These are phyloP conservation scores for Backusella australiensis DNA, from an alignment of 192 early-diverging fungal genomes.

Conservation along the genomic window DNA sequence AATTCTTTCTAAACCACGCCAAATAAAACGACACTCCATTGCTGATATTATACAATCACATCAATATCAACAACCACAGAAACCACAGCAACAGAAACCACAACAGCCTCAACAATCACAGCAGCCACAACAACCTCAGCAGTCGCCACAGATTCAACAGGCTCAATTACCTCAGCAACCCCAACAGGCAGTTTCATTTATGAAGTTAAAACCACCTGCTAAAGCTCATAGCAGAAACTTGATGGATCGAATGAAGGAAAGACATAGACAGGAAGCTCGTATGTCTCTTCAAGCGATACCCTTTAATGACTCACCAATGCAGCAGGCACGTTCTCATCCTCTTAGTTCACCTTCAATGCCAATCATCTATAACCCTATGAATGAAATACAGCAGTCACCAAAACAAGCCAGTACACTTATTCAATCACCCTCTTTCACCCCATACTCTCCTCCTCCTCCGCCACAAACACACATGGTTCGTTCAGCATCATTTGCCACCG, in stretches of 20 bases:
- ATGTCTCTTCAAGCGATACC: not conserved
- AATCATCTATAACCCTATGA: conserved; percentile 7
- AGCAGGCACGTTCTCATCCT: not conserved
- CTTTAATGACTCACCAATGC: not conserved
- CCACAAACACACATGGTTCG: not conserved
- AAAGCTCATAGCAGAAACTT: not conserved
- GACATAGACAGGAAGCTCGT: conserved; percentile 19
- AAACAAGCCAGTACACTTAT: not conserved
- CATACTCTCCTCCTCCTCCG: not conserved
- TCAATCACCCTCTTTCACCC: conserved; percentile 12
- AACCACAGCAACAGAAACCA: not conserved
- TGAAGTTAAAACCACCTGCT: not conserved
- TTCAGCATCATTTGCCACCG: conserved; percentile 1
- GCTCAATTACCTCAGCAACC: not conserved
- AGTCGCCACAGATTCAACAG: not conserved
- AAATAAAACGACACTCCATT: not conserved
- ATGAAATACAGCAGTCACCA: not conserved
- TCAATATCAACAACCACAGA: not conserved
- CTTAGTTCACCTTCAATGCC: conserved; percentile 24
- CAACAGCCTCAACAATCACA: not conserved
- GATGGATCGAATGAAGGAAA: conserved; percentile 23
- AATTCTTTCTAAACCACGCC: not conserved
- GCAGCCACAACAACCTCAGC: not conserved
- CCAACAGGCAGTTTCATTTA: not conserved
- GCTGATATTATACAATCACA: not conserved